Evolutionary conservation across 306 rosid genomes (phyloP), one percentile per base, ranked within the genome.

Genomic region (Astragalus glycyphyllos): DNA sequence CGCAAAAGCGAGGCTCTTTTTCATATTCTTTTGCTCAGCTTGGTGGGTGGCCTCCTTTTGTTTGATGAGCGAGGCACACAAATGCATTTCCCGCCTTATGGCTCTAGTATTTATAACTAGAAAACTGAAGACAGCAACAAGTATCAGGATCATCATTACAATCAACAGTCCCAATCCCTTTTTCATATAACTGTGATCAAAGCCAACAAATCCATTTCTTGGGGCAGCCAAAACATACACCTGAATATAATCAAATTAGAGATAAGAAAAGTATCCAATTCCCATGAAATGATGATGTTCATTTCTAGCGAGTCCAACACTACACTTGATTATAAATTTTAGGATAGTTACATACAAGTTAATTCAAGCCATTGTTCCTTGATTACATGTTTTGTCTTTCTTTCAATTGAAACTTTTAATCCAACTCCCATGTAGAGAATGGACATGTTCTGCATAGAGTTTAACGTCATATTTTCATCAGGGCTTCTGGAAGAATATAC

Each of bases 1-100:
- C 1, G 86, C 84, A 61, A 89, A 83, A n/a, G 96, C 94, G 8
- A 48, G 68, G 23, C 87, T 89, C 73, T 87, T 89, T 26, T 89
- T 85, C 86, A 81, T 79, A 56, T 84, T 85, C 67, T 85, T 89
- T 16, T 84, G 72, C 80, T 89, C 91, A 2, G 97, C 92, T 71
- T 86, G 92, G 37, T 84, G 81, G 2, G 90, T 90, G 31, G 89
- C 84, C 58, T 85, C 89, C 89, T 79, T 83, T 75, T 90, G 93
- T 72, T 81, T 85, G 56, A 86, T 82, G 13, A 85, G 86, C 5
- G 81, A 69, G 4, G 82, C 77, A 54, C 89, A 79, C 73, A 86
- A 75, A 48, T 67, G 79, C 86, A 82, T 84, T 77, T 87, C 89
- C 62, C 82, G 34, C 65, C 65, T 79, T 29, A 80, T 38, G 7